phyloP scores from a whole-genome alignment of 306 rosid genomes.

The Canavalia gladiata region DNA sequence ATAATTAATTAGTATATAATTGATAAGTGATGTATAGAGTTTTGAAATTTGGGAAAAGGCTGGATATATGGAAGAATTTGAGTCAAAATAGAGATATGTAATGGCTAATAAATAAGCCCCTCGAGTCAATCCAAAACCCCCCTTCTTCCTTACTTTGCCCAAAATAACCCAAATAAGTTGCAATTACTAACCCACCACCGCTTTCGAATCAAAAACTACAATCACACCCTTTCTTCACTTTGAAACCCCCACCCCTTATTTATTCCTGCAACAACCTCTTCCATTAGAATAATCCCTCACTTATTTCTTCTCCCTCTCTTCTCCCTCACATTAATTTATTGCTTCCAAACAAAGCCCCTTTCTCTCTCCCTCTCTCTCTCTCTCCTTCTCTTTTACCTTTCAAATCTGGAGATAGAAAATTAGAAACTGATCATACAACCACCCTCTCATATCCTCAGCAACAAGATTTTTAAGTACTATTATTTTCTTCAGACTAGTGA shows the following conservation, averaged over 20 bases:
- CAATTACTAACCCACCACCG: conserved; percentile 87
- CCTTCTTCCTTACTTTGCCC: conserved; percentile 43
- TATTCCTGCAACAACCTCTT: conserved; percentile 79
- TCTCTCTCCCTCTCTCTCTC: neutral
- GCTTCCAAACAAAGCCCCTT: conserved; percentile 34
- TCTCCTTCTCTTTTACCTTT: neutral
- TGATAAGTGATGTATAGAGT: too few relatives aligned
- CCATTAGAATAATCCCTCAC: conserved; percentile 74
- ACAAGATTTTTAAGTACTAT: conserved; percentile 61
- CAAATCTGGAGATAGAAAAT: conserved; percentile 49
- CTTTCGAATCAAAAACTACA: conserved; percentile 72
- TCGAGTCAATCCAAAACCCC: conserved; percentile 91
- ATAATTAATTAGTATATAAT: neutral
- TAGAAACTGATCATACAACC: conserved; percentile 49
- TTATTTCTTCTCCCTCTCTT: conserved; percentile 48
- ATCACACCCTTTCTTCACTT: conserved; percentile 60
- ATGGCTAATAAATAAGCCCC: conserved; percentile 69
- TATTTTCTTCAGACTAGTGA: conserved; percentile 42
- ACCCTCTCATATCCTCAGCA: conserved; percentile 58
- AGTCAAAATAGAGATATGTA: conserved; percentile 37
- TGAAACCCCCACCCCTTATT: conserved; percentile 64
- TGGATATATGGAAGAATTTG: neutral
- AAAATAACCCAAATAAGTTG: conserved; percentile 61
- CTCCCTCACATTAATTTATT: conserved; percentile 54
- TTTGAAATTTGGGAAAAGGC: neutral